Evolutionary conservation across 139 green algal species (phyloP), one percentile per base, ranked within the genome.

Genomic region (Coelastrella sp.): DNA sequence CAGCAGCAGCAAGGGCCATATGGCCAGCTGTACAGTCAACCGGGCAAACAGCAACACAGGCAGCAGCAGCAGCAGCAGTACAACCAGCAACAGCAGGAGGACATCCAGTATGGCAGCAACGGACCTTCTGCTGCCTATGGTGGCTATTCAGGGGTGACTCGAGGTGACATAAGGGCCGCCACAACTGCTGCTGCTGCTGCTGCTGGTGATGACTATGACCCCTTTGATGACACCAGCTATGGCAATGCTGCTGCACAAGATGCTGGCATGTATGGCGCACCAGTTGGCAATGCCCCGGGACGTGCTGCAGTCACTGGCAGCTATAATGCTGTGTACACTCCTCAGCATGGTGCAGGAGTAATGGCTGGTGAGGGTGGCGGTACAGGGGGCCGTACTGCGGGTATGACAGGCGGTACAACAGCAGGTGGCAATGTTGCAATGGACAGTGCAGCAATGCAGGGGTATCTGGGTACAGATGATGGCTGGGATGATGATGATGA

Each of bases 401-500:
- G 17, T 24, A 19, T 11, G 15, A 35, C 11, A 9, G 22, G 22
- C 70, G 22, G 20, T 35, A 24, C 19, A 6, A 19, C 25, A 19
- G 74, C 74, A 80, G 24, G 68, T 19, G 68, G 68, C 8, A 76
- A n/a, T 0, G 24, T 25, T 4, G 7, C 19, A 3, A n/a, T 5
- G 58, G 76, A 22, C 59, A 24, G 11, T 84, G 35, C 78, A 24
- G 27, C 27, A 49, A 11, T 70, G 78, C 78, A 84, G 27, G 82
- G 82, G 17, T 87, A 87, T n/a, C 7, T 78, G 19, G 65, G 82
- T 61, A 49, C 65, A 22, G 82, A 78, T 87, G 82, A 78, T 8
- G 73, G 74, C 14, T 59, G 63, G 63, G 82, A 87, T 78, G 82
- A 87, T 78, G 82, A 87, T 6, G 82, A 87, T 8, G 65, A 78